phyloP scores from a whole-genome alignment of 176 grass and related monocot genomes.

The Eleusine indica region DNA sequence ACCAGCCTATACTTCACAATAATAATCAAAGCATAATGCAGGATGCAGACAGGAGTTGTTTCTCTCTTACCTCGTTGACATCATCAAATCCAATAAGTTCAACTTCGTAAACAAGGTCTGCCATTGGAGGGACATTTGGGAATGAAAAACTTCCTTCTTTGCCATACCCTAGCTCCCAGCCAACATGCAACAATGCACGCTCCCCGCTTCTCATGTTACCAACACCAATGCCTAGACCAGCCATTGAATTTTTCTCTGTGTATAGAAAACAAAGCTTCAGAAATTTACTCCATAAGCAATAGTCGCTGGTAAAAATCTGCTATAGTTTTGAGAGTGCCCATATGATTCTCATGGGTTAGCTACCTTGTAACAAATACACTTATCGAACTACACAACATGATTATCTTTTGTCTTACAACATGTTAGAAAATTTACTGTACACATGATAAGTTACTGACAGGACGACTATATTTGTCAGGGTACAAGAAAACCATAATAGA shows the following conservation, averaged over 20 bases:
- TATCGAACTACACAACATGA: conserved; percentile 6
- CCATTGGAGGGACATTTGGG: conserved; percentile 93
- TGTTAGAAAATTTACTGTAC: neutral
- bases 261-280: conserved; percentile 12
- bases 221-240: conserved; percentile 81
- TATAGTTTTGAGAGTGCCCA: neutral
- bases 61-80: conserved; percentile 71
- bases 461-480: neutral
- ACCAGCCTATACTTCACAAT: conserved; percentile 5
- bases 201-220: conserved; percentile 79
- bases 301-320: neutral
- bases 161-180: conserved; percentile 89
- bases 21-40: neutral
- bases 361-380: conserved; percentile 2
- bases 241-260: conserved; percentile 78
- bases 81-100: conserved; percentile 96
- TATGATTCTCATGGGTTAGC: neutral
- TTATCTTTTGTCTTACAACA: neutral
- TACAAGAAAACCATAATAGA: conserved; percentile 28
- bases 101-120: conserved; percentile 89
- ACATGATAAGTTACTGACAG: neutral
- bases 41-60: neutral
- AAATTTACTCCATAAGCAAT: conserved; percentile 30
- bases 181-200: conserved; percentile 72
- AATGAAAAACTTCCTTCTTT: conserved; percentile 99